These are phyloP conservation scores for Trifolium pratense DNA, from an alignment of 306 rosid genomes.

Conservation along the genomic window DNA sequence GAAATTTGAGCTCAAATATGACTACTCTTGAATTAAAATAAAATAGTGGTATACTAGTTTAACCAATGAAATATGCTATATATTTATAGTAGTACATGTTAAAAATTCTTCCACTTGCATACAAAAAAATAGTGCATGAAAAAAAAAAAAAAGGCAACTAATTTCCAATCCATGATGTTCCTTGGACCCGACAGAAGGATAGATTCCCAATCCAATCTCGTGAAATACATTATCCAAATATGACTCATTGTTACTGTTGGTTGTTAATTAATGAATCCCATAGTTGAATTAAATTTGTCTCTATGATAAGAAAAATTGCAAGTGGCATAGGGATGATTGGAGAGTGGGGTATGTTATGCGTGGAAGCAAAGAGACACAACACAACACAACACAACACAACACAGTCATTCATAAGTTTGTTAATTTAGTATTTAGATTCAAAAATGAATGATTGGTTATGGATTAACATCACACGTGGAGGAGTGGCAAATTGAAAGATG, in stretches of 20 bases:
- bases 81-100: too few relatives aligned
- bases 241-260: conserved; percentile 18
- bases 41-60: neutral
- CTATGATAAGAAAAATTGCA: neutral
- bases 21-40: neutral
- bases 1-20: neutral
- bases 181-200: conserved; percentile 21
- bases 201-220: conserved; percentile 38
- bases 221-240: conserved; percentile 40
- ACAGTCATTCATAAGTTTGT: neutral
- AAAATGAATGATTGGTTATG: conserved; percentile 44
- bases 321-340: conserved; percentile 32
- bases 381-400: neutral
- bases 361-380: conserved; percentile 7
- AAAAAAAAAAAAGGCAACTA: too few relatives aligned
- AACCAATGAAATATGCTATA: too few relatives aligned
- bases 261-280: neutral
- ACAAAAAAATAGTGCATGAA: too few relatives aligned
- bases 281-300: neutral
- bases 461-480: conserved; percentile 46
- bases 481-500: neutral
- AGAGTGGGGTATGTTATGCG: conserved; percentile 1
- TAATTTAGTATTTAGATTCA: conserved; percentile 3
- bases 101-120: too few relatives aligned
- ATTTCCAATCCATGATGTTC: conserved; percentile 22